Evolutionary conservation across 352 stramenopile species (phyloP).

Genomic region (Globisporangium okanoganense): DNA sequence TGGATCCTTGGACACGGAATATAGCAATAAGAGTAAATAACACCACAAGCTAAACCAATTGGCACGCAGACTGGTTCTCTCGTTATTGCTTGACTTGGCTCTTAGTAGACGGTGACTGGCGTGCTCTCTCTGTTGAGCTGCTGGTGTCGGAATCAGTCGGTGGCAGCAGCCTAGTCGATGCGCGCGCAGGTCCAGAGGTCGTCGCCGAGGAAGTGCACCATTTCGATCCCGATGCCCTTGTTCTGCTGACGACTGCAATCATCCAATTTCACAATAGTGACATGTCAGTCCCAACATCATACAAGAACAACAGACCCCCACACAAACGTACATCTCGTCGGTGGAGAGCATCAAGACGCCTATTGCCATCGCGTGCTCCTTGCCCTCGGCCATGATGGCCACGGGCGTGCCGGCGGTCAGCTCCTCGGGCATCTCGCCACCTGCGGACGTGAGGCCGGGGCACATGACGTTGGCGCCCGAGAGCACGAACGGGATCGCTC

Average conservation of each 20-base stretch:
- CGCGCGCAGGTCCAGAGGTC: slow-evolving; percentile 90
- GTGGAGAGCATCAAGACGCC: slow-evolving; percentile 96
- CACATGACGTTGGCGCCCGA: slow-evolving; percentile 99
- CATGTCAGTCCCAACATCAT: not conserved
- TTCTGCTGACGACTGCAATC: slow-evolving; percentile 89
- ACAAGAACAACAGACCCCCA: not conserved
- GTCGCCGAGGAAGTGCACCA: slow-evolving; percentile 97
- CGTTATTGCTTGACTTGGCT: not conserved
- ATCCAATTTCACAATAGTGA: not conserved
- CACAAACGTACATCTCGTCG: slow-evolving; percentile 88
- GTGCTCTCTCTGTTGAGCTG: not conserved
- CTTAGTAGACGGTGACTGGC: not conserved
- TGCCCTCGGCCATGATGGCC: slow-evolving; percentile 97
- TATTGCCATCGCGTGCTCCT: slow-evolving; percentile 95
- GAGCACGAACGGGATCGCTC: slow-evolving; percentile 97
- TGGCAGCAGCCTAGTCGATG: slow-evolving; percentile 52
- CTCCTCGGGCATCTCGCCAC: slow-evolving; percentile 91
- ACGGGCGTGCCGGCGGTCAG: slow-evolving; percentile 81
- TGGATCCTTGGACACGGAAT: not conserved
- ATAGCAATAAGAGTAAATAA: not conserved
- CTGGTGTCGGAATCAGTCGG: not conserved
- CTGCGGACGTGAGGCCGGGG: slow-evolving; percentile 94
- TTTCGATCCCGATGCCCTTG: slow-evolving; percentile 96
- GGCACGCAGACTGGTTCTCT: not conserved
- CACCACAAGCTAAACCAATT: not conserved